phyloP scores from a whole-genome alignment of 1,284 basidiomycete species.

The Coniferiporia sulphurascens region DNA sequence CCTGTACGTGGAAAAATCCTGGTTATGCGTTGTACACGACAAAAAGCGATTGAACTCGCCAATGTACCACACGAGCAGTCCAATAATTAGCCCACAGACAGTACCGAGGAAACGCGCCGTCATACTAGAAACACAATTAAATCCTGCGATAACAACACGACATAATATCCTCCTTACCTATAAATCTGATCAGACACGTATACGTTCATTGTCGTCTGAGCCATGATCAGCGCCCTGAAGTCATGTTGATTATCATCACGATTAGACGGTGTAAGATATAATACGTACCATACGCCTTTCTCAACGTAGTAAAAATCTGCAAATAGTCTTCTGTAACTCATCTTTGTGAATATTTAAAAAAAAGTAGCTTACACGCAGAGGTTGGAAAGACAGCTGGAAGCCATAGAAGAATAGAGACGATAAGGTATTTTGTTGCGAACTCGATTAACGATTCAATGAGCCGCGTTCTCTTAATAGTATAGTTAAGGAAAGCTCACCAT shows the following conservation, averaged over 20 bases:
- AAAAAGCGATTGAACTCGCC: constrained; percentile 27
- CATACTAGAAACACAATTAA: constrained; percentile 15
- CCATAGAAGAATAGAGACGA: constrained; percentile 54
- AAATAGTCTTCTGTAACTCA: not conserved
- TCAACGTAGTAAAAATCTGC: constrained; percentile 40
- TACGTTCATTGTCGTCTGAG: constrained; percentile 58
- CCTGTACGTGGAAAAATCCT: constrained; percentile 31
- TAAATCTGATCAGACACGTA: constrained; percentile 59
- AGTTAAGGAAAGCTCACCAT: constrained; percentile 29
- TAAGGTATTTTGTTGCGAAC: constrained; percentile 54
- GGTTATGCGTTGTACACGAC: not conserved
- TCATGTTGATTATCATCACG: not conserved
- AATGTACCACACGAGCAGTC: constrained; percentile 55
- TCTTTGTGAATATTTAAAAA: not conserved
- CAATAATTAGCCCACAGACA: constrained; percentile 38
- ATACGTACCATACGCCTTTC: constrained; percentile 39
- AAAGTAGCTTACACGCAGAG: constrained; percentile 39
- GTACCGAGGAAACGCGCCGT: constrained; percentile 49
- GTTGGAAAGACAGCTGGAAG: constrained; percentile 43
- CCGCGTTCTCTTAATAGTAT: not conserved
- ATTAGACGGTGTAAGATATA: not conserved
- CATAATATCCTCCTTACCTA: constrained; percentile 35
- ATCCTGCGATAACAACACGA: constrained; percentile 5
- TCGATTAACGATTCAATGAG: constrained; percentile 18
- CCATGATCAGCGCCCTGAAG: constrained; percentile 60